Conservation (phyloP, 805 yeast species). For the Schwanniomyces sp. region DNA sequence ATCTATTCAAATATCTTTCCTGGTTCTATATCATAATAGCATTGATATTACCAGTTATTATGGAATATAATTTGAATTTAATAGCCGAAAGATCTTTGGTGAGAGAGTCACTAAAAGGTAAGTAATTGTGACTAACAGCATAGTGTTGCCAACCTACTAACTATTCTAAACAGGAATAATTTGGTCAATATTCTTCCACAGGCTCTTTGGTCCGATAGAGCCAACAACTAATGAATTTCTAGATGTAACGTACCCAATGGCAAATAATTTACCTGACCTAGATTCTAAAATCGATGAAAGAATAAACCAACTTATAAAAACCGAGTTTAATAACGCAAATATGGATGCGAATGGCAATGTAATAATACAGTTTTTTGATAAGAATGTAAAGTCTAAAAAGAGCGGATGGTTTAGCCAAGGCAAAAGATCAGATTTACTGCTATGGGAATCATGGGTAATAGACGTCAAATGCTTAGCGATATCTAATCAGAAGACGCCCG, state of each 20-base stretch:
- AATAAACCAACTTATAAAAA: conserved; percentile 30
- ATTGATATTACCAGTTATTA: neutral
- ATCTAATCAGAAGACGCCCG: conserved; percentile 2
- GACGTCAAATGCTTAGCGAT: conserved; percentile 46
- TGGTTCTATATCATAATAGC: neutral
- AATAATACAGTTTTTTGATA: conserved; percentile 38
- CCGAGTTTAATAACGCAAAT: conserved; percentile 17
- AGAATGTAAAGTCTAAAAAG: conserved; percentile 36
- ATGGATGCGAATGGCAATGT: conserved; percentile 25
- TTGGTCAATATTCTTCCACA: conserved; percentile 66
- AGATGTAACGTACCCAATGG: conserved; percentile 59
- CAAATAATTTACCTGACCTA: conserved; percentile 46
- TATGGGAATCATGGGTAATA: conserved; percentile 76
- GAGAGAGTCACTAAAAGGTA: conserved; percentile 55
- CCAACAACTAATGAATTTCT: conserved; percentile 58
- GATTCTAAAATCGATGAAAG: conserved; percentile 43
- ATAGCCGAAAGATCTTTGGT: conserved; percentile 54
- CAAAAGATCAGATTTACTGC: conserved; percentile 36
- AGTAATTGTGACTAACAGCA: conserved; percentile 13
- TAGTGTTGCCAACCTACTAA: neutral
- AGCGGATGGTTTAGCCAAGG: conserved; percentile 56
- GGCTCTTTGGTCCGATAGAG: conserved; percentile 63
- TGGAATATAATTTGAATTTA: conserved; percentile 50
- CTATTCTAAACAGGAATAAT: conserved; percentile 45
- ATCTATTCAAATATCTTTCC: neutral